phyloP scores from a whole-genome alignment of 495 filamentous ascomycete species.

The Penicillium odoratum region DNA sequence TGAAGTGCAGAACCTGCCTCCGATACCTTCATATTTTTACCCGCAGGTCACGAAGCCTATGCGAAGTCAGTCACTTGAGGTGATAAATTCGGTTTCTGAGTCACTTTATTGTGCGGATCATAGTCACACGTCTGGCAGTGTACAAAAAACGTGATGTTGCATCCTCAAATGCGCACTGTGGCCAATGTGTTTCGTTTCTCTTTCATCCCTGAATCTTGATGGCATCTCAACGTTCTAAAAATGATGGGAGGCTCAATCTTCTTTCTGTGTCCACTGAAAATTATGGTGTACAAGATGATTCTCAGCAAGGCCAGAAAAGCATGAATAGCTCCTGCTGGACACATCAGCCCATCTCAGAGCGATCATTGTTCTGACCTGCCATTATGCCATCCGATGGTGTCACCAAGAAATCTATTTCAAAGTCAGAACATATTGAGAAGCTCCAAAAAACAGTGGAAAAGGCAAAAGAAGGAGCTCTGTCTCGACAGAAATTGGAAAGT shows the following conservation, averaged over 20 bases:
- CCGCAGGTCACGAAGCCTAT: neutral
- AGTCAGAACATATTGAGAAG: neutral
- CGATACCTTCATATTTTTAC: neutral
- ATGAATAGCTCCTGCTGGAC: neutral
- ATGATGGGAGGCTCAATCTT: neutral
- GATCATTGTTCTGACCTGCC: neutral
- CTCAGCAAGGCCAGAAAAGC: neutral
- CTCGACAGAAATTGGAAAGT: neutral
- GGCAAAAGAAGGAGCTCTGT: neutral
- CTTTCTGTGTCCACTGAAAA: neutral
- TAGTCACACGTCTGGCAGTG: no score
- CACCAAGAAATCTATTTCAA: neutral
- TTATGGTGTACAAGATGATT: neutral
- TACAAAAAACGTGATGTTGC: no score
- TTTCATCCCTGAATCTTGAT: no score
- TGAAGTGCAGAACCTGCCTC: neutral
- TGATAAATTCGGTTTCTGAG: no score
- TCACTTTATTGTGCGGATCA: no score
- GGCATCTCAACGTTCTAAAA: neutral
- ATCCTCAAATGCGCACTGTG: no score
- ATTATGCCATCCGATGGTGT: neutral
- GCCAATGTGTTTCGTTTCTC: no score
- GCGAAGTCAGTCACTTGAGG: neutral
- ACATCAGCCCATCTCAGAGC: neutral
- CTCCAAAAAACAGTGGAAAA: neutral